phyloP scores from a whole-genome alignment of 78 protist genomes.

The Dictyostelium purpureum region DNA sequence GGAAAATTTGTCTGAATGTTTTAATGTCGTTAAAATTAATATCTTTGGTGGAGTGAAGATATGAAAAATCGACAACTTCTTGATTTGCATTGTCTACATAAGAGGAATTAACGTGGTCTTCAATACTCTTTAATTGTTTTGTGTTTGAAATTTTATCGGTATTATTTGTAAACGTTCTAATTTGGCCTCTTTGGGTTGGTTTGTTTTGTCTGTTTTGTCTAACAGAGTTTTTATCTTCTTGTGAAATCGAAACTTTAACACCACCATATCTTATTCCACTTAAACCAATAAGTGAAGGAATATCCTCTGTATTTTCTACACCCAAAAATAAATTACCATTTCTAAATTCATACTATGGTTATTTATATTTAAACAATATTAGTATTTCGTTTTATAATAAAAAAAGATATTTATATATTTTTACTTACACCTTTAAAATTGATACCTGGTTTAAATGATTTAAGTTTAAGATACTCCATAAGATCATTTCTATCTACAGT shows the following conservation, averaged over 20 bases:
- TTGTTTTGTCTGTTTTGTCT: background rate
- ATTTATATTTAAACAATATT: background rate
- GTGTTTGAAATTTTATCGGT: background rate
- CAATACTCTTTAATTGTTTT: background rate
- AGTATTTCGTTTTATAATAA: background rate
- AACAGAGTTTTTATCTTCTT: conserved; percentile 13
- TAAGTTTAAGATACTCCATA: conserved; percentile 8
- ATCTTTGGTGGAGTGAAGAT: background rate
- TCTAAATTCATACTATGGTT: conserved; percentile 17
- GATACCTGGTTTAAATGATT: conserved; percentile 23
- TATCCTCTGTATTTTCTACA: conserved; percentile 21
- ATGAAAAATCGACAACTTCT: conserved; percentile 48
- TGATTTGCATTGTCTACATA: background rate
- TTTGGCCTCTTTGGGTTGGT: background rate
- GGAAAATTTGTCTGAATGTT: conserved; percentile 31
- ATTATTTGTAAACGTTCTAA: background rate
- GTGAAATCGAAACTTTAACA: conserved; percentile 9
- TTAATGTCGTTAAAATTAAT: conserved; percentile 1
- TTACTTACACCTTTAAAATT: conserved; percentile 23
- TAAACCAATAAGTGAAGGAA: background rate
- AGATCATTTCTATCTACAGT: conserved; percentile 31
- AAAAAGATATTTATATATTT: background rate
- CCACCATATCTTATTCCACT: conserved; percentile 42
- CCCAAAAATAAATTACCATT: background rate
- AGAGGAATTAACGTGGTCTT: background rate